Evolutionary conservation across 2,329 filamentous ascomycete species (phyloP), one percentile per base, ranked within the genome.

Genomic region (Fusarium multiceps): DNA sequence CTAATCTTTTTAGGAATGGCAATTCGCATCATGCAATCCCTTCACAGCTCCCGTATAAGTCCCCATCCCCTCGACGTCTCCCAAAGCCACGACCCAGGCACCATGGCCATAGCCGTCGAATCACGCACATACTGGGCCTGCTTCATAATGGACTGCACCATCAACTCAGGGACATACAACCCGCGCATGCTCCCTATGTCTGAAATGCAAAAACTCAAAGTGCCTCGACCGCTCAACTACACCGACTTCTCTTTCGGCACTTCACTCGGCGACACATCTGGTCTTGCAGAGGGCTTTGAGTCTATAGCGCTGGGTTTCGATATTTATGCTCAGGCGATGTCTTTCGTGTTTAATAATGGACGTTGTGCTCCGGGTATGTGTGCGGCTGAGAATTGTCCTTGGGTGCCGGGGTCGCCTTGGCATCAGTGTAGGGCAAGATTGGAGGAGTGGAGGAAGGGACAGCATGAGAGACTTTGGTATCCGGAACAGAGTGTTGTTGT

Each of bases 41-140:
- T 74, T 7, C 67, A 74, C 12, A 74, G 72, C 27, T 74, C 72
- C 1, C 60, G 72, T 0, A 57, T 71, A 12, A 65, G 67, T 4
- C 72, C 72, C 0, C 65, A 71, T 6, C 61, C 72, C 0, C 64
- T 74, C 1, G 72, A 74, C 13, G 51, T 47, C 3, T 69, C 64
- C 1, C 69, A 69, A 5, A 63, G 55, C 2, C 59, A 37, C 16
- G 63, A 74, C 11, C 25, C 47, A 3, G 69, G 65, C 3, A 48
- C 59, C 5, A 57, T 74, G 7, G 59, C 72, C 0, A 68, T 73
- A 0, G 76, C 79, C 0, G 77, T 80, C 6, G 77, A 82, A 40
- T 81, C 79, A 4, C 71, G 82, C 2, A 82, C 82, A 1, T 83
- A 82, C 45, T 84, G 82, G 82, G 78, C 78, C 0, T 84, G 82